Evolutionary conservation across 257 asterid species (phyloP), one percentile per base, ranked within the genome.

Genomic region (Forsythia suspensa): DNA sequence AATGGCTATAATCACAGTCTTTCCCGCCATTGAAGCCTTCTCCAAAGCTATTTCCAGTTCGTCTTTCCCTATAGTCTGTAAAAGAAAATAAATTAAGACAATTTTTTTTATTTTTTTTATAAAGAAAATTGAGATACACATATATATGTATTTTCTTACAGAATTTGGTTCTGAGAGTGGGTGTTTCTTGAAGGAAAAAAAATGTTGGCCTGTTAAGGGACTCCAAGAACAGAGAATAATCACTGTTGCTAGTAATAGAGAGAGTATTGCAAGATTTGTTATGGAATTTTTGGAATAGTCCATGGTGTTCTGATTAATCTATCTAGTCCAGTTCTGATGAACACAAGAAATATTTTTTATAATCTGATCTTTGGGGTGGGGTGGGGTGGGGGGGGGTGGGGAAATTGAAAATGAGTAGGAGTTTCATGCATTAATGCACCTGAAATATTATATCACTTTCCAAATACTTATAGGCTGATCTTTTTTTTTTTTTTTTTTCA

Each of bases 1-100:
- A 0, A 92, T 2, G 21, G 96, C 59, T 38, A 94, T 86, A 39
- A 92, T 88, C 82, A 92, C 87, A 0, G 94, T 92, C 82, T 85
- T 91, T 80, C 84, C 78, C n/a, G 75, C 72, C 88, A 77, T 87
- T 39, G 97, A 83, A 1, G 97, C 93, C 24, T 71, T 88, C 74
- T 78, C 81, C 75, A 94, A 18, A 0, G 89, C 93, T 44, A 38
- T 78, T 73, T 81, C 81, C 0, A 92, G 89, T 3, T 80, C 88
- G 65, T 91, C 89, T 73, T 57, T 70, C 15, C 16, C 16, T 65
- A 38, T 66, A 9, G 83, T 66, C 43, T 55, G 20, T 4, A 3
- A 76, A 16, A 8, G 72, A 55, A 55, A 69, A n/a, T 0, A 4
- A 43, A 41, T 0, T 13, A 39, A 4, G n/a, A 10, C 0, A 2